phyloP scores from a whole-genome alignment of 495 filamentous ascomycete genomes.

The Penicillium flavigenum region DNA sequence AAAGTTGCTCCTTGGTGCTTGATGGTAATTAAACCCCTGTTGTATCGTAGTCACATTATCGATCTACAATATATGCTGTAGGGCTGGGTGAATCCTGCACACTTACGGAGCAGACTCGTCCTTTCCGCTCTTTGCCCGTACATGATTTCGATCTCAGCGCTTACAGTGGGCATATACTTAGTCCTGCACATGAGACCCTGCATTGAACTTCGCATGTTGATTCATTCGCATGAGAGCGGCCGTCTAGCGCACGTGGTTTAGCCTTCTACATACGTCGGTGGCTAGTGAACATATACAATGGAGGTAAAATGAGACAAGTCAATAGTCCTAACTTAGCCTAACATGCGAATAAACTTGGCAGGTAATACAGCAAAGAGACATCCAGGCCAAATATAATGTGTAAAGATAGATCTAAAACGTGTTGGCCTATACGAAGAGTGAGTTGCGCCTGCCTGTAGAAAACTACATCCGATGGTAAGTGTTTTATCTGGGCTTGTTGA shows the following conservation, averaged over 20 bases:
- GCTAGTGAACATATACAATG: background rate
- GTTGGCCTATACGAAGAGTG: background rate
- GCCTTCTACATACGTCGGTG: background rate
- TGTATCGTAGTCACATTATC: conserved; percentile 3
- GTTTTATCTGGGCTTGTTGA: too few species aligned
- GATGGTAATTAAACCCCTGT: background rate
- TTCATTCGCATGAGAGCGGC: background rate
- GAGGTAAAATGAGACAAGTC: background rate
- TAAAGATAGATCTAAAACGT: background rate
- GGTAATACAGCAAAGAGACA: background rate
- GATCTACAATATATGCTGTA: too few species aligned
- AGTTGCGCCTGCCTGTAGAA: background rate
- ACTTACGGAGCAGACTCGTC: too few species aligned
- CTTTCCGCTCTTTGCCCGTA: conserved; percentile 2
- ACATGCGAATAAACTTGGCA: background rate
- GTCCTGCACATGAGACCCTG: background rate
- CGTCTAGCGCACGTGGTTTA: background rate
- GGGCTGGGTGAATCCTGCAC: too few species aligned
- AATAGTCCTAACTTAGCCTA: background rate
- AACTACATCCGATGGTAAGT: background rate
- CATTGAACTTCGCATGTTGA: background rate
- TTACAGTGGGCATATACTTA: conserved; percentile 11
- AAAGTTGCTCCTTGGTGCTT: background rate
- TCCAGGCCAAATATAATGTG: background rate
- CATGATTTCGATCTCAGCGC: conserved; percentile 9